phyloP scores from a whole-genome alignment of 1,284 basidiomycete species.

The Chiua sp. region DNA sequence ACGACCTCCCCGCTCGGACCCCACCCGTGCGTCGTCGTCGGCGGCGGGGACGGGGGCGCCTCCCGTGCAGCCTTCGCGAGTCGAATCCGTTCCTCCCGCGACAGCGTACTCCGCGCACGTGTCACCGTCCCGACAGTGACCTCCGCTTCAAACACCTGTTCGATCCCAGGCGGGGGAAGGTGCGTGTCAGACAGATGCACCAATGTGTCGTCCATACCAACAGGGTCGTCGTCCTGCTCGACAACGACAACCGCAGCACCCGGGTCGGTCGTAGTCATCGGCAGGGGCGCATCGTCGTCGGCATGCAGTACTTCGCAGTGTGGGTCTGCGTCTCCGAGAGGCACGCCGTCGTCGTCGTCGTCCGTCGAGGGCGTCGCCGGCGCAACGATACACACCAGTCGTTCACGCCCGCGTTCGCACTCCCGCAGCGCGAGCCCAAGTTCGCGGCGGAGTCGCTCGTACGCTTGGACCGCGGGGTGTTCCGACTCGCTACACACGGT shows the following conservation, averaged over 20 bases:
- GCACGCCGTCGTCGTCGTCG: constrained; percentile 48
- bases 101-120: constrained; percentile 64
- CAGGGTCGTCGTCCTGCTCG: too few relatives aligned
- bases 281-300: too few relatives aligned
- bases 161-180: constrained; percentile 65
- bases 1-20: constrained; percentile 81
- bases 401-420: constrained; percentile 76
- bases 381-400: constrained; percentile 60
- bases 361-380: constrained; percentile 43
- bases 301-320: too few relatives aligned
- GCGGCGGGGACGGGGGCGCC: constrained; percentile 8
- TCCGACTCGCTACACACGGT: constrained; percentile 26
- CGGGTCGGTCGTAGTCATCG: too few relatives aligned
- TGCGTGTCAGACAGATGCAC: constrained; percentile 57
- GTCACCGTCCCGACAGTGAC: constrained; percentile 45
- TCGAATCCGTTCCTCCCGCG: constrained; percentile 73
- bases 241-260: neutral
- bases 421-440: constrained; percentile 76
- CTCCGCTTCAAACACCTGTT: constrained; percentile 80
- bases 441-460: constrained; percentile 74
- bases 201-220: constrained; percentile 61
- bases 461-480: constrained; percentile 63
- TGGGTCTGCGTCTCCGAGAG: neutral
- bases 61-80: constrained; percentile 62
- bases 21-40: constrained; percentile 34